These are phyloP conservation scores for Pelargonium australe DNA, from an alignment of 441 rosid genomes.

Conservation along the genomic window DNA sequence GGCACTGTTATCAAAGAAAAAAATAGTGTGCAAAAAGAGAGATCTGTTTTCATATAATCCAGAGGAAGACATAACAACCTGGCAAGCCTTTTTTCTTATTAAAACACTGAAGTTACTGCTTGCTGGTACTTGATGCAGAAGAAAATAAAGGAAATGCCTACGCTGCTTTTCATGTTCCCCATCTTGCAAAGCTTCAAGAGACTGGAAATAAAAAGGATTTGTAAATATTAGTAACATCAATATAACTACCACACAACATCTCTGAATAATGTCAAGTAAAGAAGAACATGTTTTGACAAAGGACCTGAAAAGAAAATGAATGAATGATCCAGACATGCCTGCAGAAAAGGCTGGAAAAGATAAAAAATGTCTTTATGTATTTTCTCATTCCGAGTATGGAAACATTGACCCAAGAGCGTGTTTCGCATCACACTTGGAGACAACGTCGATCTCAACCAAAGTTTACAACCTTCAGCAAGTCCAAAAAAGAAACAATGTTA, in stretches of 20 bases:
- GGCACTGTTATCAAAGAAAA: constrained; percentile 17
- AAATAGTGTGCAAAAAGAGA: constrained; percentile 11
- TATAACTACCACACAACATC: constrained; percentile 17
- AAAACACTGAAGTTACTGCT: constrained; percentile 94
- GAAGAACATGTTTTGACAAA: constrained; percentile 10
- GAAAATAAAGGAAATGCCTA: constrained; percentile 86
- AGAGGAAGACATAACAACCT: constrained; percentile 51
- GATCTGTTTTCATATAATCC: constrained; percentile 8
- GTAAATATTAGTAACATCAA: constrained; percentile 22
- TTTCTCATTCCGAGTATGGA: constrained; percentile 89
- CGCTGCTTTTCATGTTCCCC: constrained; percentile 97
- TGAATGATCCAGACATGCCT: constrained; percentile 49
- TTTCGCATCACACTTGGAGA: constrained; percentile 98
- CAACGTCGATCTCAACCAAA: constrained; percentile 93
- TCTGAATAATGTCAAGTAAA: constrained; percentile 12
- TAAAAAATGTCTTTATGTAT: constrained; percentile 96
- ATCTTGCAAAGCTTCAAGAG: constrained; percentile 97
- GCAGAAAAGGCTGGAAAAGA: constrained; percentile 86
- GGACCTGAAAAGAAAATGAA: constrained; percentile 14
- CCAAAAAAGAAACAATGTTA: constrained; percentile 15
- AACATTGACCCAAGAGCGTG: constrained; percentile 96
- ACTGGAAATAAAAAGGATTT: constrained; percentile 40
- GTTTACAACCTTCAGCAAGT: constrained; percentile 76
- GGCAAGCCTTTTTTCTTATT: constrained; percentile 79
- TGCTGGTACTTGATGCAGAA: constrained; percentile 89